A percentile compares a stretch with the other conserved stretches of the same genome.
Conservation (phyloP, 108 stramenopile species). For the Nannochloropsis gaditana region DNA sequence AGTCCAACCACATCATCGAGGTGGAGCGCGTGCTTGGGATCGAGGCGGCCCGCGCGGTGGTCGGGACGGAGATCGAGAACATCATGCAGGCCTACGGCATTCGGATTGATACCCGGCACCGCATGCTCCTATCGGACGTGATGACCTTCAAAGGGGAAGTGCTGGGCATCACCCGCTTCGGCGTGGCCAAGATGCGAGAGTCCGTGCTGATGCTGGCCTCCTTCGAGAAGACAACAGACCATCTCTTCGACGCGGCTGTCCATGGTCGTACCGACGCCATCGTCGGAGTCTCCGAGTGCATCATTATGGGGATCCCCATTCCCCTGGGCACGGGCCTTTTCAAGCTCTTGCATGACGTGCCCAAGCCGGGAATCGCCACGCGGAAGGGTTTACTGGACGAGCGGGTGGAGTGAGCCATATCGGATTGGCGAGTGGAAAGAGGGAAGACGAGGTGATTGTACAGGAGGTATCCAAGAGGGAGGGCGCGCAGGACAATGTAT, state of each 20-base stretch:
- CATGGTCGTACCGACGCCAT: constrained; percentile 88
- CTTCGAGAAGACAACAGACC: constrained; percentile 99
- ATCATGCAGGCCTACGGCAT: constrained; percentile 95
- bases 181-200: constrained; percentile 97
- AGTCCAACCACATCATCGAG: constrained; percentile 93
- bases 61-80: constrained; percentile 83
- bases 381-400: not conserved
- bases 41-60: constrained; percentile 88
- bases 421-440: not conserved
- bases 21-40: constrained; percentile 85
- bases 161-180: constrained; percentile 93
- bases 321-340: constrained; percentile 94
- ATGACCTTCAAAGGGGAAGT: constrained; percentile 99
- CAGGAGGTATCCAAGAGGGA: not conserved
- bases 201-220: constrained; percentile 95
- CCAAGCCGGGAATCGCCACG: constrained; percentile 22
- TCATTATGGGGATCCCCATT: constrained; percentile 98
- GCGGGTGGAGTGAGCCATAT: not conserved
- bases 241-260: constrained; percentile 96
- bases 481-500: not conserved
- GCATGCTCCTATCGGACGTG: constrained; percentile 89
- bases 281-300: constrained; percentile 96
- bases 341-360: constrained; percentile 63
- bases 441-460: not conserved
- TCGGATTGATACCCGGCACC: constrained; percentile 87